Evolutionary conservation across 306 rosid species (phyloP), one percentile per base, ranked within the genome.

Genomic region (Canavalia gladiata): DNA sequence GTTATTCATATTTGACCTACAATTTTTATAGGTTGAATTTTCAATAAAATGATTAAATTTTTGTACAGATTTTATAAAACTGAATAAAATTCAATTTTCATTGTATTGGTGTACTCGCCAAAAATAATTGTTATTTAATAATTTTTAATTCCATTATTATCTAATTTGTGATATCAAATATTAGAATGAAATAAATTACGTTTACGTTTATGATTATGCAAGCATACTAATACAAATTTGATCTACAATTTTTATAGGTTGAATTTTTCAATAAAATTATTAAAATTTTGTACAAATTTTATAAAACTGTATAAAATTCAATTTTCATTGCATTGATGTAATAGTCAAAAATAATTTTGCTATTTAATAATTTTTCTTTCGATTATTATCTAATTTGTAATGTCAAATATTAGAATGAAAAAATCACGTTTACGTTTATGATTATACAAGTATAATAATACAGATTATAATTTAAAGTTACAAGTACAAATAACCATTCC

Each of bases 11-110:
- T 60, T 67, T 43, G n/a, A 25, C 7, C 25, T 25, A 45, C 25
- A n/a, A 41, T 65, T 66, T 66, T 41, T 2, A 60, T 60, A 33
- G 43, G 28, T 6, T 60, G 43, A 60, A 60, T 60, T 60, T 60
- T 25, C 35, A 33, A 33, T 11, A 31, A 33, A 60, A 8, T 58
- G 5, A 58, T 58, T 29, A 12, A 28, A 37, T 18, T 37, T 2
- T 37, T 37, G 41, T 37, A 37, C 41, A 4, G 1, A 37, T 37
- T 37, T 37, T 37, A 4, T 18, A 18, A 18, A 18, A 18, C 25
- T 18, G 25, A 18, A 18, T 18, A 18, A 18, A 18, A 18, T 18
- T 18, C 25, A 18, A 18, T 18, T 18, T 18, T 18, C 25, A 18
- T 18, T 18, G 25, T 18, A 18, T 18, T 18, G 25, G 25, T 18